These are phyloP conservation scores for Aethionema arabicum DNA, from an alignment of 345 rosid species.

Conservation along the genomic window DNA sequence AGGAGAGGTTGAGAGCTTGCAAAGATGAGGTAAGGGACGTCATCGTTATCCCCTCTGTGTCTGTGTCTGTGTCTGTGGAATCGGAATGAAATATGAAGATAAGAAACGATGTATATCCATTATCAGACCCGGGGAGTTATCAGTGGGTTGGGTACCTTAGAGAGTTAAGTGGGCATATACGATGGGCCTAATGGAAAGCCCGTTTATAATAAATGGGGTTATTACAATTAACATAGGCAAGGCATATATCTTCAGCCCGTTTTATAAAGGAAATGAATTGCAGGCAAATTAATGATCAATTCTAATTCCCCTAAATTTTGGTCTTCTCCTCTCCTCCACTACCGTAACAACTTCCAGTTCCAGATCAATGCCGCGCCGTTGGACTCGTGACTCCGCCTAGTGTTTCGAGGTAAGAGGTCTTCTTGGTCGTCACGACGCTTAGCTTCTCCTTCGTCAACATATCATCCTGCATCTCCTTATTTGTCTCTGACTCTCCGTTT, in stretches of 20 bases:
- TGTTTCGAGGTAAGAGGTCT: conserved; percentile 60
- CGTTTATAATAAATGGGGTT: conserved; percentile 13
- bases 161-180: too few relatives aligned
- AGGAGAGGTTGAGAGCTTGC: conserved; percentile 45
- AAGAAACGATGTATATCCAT: conserved; percentile 4
- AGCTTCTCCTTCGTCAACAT: conserved; percentile 37
- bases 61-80: too few relatives aligned
- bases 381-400: conserved; percentile 71
- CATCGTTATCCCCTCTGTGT: conserved; percentile 21
- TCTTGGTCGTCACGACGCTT: conserved; percentile 45
- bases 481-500: conserved; percentile 33
- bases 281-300: conserved; percentile 7
- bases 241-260: conserved; percentile 15
- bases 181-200: neutral
- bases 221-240: conserved; percentile 6
- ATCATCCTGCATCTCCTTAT: conserved; percentile 45
- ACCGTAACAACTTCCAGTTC: too few relatives aligned
- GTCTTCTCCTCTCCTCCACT: too few relatives aligned
- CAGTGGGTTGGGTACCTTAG: too few relatives aligned
- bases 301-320: conserved; percentile 13
- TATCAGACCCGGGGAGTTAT: too few relatives aligned
- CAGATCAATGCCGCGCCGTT: conserved; percentile 41
- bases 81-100: conserved; percentile 18
- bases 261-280: conserved; percentile 10
- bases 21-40: conserved; percentile 45